A percentile compares a stretch with the other conserved stretches of the same genome.
phyloP scores from a whole-genome alignment of 2,329 filamentous ascomycete genomes.

The Sporothrix mexicana region DNA sequence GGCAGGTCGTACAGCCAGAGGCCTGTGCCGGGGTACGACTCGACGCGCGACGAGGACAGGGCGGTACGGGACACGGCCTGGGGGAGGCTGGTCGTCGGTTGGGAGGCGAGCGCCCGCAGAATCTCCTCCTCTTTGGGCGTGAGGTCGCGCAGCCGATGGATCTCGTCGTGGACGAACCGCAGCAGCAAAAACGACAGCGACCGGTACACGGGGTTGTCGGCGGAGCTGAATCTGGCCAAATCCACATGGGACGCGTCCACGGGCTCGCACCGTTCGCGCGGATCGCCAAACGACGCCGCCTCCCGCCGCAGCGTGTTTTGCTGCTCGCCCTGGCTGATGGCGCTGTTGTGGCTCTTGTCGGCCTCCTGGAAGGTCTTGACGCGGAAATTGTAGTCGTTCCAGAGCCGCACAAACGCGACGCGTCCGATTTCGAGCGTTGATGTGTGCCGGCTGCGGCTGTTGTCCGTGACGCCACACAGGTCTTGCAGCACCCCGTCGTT shows the following conservation, averaged over 20 bases:
- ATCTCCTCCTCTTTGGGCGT: slow-evolving; percentile 41
- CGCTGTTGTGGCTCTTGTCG: slow-evolving; percentile 27
- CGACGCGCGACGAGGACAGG: slow-evolving; percentile 34
- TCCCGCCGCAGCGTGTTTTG: slow-evolving; percentile 39
- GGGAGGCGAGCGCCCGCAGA: slow-evolving; percentile 38
- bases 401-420: slow-evolving; percentile 42
- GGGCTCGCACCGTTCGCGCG: slow-evolving; percentile 43
- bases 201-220: slow-evolving; percentile 42
- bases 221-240: slow-evolving; percentile 49
- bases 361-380: slow-evolving; percentile 46
- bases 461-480: slow-evolving; percentile 40
- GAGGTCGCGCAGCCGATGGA: slow-evolving; percentile 38
- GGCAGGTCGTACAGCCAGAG: slow-evolving; percentile 45
- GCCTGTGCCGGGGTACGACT: slow-evolving; percentile 43
- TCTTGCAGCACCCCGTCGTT: slow-evolving; percentile 41
- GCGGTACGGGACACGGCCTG: slow-evolving; percentile 23
- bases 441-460: slow-evolving; percentile 21
- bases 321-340: slow-evolving; percentile 20
- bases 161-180: slow-evolving; percentile 39
- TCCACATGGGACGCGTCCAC: slow-evolving; percentile 49
- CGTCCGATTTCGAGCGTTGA: slow-evolving; percentile 38
- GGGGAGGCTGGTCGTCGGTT: slow-evolving; percentile 26
- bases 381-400: slow-evolving; percentile 45
- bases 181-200: slow-evolving; percentile 39
- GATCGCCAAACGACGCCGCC: slow-evolving; percentile 43